Evolutionary conservation across 163 green algal species (phyloP), one percentile per base, ranked within the genome.

Genomic region (Prototheca cutis): DNA sequence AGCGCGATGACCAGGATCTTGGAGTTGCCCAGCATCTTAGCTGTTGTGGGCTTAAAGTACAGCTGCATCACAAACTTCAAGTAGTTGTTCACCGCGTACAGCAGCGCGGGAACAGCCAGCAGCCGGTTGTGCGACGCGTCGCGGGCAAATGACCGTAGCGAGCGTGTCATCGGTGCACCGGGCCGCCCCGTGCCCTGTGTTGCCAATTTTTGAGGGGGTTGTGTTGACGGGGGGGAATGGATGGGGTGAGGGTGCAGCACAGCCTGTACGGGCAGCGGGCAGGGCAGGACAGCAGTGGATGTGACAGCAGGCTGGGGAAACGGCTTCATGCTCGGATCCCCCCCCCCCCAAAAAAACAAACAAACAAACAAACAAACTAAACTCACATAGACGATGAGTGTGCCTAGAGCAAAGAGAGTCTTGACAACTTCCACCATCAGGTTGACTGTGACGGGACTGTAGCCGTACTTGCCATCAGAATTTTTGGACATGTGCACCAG

Each of bases 11-110:
- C 84, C 58, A 97, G 77, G 53, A 95, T 87, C 80, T 98, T 98
- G 2, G 97, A 74, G 78, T 98, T 98, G 55, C 75, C 72, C 27
- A 98, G 78, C 90, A 98, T 98, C 79, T 97, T 97, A 53, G 90
- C 90, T 40, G 90, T 96, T n/a, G 89, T 94, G 40, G 90, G 90
- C 72, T 87, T 86, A 69, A 94, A 94, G 67, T 88, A 90, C 3
- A 95, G 76, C 80, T 95, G 87, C 86, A 95, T 92, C 30, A 72
- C 66, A 67, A 96, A 95, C 70, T 97, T 96, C 32, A 97, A 77
- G 73, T 90, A 91, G 69, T 96, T 96, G 81, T 96, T 97, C 59
- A 96, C 72, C 3, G 89, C 83, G 63, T 97, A 97, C 33, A 97
- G 78, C 19, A 56, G 68, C 15, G 90, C 83, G 4, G 88, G 90